These are phyloP conservation scores for Conidiobolus incongruus DNA, from an alignment of 371 early-diverging fungal species.

Conservation along the genomic window DNA sequence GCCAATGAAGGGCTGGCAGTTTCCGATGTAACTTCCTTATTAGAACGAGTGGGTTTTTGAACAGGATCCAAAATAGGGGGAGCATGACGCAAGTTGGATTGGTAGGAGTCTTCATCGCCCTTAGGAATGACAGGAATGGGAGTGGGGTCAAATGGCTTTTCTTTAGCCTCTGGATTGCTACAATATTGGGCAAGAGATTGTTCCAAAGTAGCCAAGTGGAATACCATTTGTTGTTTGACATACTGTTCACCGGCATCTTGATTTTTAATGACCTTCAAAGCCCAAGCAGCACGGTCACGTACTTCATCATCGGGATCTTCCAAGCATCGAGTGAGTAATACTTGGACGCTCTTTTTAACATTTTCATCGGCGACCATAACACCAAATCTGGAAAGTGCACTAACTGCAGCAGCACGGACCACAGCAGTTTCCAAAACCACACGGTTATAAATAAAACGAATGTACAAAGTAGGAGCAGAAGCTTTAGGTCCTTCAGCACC, in stretches of 20 bases:
- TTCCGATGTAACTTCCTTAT: too few relatives aligned
- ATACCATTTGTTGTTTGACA: constrained; percentile 26
- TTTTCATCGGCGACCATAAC: constrained; percentile 45
- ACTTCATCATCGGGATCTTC: constrained; percentile 97
- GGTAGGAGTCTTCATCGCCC: not conserved
- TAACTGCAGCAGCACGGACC: constrained; percentile 95
- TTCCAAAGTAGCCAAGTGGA: constrained; percentile 54
- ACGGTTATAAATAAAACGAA: constrained; percentile 95
- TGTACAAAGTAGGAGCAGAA: constrained; percentile 75
- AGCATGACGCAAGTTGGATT: not conserved
- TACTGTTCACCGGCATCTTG: constrained; percentile 22
- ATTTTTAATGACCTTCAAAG: constrained; percentile 43
- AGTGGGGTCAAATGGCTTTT: constrained; percentile 49
- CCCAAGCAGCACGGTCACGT: constrained; percentile 87
- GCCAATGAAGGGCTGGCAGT: too few relatives aligned
- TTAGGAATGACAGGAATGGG: constrained; percentile 31
- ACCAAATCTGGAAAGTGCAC: constrained; percentile 85
- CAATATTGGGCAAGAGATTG: constrained; percentile 63
- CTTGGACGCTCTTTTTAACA: constrained; percentile 55
- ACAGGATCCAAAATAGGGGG: constrained; percentile 8
- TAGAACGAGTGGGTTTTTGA: constrained; percentile 9
- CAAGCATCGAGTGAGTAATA: constrained; percentile 77
- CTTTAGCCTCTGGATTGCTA: constrained; percentile 28
- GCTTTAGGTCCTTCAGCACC: constrained; percentile 89
- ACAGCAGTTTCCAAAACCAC: constrained; percentile 91